These are phyloP conservation scores for Glaciozyma martinii DNA, from an alignment of 768 basidiomycete species.

Conservation along the genomic window DNA sequence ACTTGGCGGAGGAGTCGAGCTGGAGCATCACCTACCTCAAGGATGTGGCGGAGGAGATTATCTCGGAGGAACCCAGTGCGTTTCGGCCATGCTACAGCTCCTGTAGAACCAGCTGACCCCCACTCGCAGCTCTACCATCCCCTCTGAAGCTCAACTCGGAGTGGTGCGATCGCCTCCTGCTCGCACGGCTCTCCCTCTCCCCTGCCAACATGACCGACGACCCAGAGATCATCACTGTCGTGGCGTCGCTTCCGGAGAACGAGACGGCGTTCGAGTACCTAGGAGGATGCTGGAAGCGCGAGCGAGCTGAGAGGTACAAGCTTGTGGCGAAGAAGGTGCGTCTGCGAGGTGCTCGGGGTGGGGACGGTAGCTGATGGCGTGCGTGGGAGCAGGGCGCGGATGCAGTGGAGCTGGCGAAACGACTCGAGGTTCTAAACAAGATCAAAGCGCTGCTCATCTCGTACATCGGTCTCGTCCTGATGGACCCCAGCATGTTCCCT, in stretches of 20 bases:
- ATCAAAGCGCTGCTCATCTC: conserved; percentile 73
- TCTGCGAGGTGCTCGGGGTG: not conserved
- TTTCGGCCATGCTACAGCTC: not conserved
- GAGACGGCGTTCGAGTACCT: conserved; percentile 86
- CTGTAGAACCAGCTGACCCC: not conserved
- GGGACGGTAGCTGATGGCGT: not conserved
- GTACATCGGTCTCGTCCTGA: conserved; percentile 71
- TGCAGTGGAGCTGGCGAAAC: conserved; percentile 44
- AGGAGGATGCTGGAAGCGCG: conserved; percentile 83
- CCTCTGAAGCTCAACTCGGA: conserved; percentile 43
- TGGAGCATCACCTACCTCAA: conserved; percentile 79
- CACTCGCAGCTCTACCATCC: conserved; percentile 1
- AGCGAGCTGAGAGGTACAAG: conserved; percentile 42
- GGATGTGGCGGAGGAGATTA: conserved; percentile 57
- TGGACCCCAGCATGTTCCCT: conserved; percentile 91
- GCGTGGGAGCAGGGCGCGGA: conserved; percentile 8
- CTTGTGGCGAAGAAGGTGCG: conserved; percentile 55
- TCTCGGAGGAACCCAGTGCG: conserved; percentile 46
- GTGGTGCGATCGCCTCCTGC: conserved; percentile 67
- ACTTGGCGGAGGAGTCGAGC: conserved; percentile 52
- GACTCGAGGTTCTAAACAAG: conserved; percentile 59
- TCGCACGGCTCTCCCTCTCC: conserved; percentile 72
- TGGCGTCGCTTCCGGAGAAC: conserved; percentile 62
- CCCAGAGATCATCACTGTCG: conserved; percentile 38
- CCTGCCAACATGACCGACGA: conserved; percentile 50